Evolutionary conservation across 1,284 basidiomycete species (phyloP), one percentile per base, ranked within the genome.

Genomic region (Sanghuangporus baumii): DNA sequence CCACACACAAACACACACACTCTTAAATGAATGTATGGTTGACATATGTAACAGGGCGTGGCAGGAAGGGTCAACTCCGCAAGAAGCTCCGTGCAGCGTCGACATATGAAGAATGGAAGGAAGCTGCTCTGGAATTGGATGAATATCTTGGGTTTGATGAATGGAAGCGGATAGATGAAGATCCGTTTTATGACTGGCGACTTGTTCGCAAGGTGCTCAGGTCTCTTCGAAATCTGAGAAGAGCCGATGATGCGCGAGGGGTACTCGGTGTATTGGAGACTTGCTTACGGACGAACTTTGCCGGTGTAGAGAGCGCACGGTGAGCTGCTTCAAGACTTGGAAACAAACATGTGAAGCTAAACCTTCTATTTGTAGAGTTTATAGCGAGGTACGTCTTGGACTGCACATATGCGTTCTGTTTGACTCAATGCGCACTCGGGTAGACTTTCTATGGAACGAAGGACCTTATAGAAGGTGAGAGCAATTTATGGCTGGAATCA

Each of bases 221-320:
- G 40, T 91, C 89, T 1, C 74, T 93, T 55, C 82, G 74, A 64
- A 78, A 76, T 23, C 74, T 89, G 62, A 75, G 90, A 67, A 79
- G 88, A 72, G 85, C 81, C 73, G 85, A 88, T 43, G 94, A 98
- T 72, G 88, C 85, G 2, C 84, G 91, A 65, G 93, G 91, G 0
- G 82, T 97, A 55, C 83, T 96, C 61, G 94, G 93, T 12, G 93
- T 98, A 0, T 78, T 99, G 40, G 94, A 97, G 69, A 91, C 95
- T 1, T 98, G 94, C 70, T 82, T 98, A 51, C 83, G 95, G 61
- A 87, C 88, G 58, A 98, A 98, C 74, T 99, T 98, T 79, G 97
- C 93, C 8, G 97, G 94, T 0, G 88, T 94, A 0, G 96, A 98
- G 75, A 94, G 92, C 57, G 78, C 90, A 18, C 83, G 89, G 88